These are phyloP conservation scores for Cucumis hystrix DNA, from an alignment of 306 rosid species.

Conservation along the genomic window DNA sequence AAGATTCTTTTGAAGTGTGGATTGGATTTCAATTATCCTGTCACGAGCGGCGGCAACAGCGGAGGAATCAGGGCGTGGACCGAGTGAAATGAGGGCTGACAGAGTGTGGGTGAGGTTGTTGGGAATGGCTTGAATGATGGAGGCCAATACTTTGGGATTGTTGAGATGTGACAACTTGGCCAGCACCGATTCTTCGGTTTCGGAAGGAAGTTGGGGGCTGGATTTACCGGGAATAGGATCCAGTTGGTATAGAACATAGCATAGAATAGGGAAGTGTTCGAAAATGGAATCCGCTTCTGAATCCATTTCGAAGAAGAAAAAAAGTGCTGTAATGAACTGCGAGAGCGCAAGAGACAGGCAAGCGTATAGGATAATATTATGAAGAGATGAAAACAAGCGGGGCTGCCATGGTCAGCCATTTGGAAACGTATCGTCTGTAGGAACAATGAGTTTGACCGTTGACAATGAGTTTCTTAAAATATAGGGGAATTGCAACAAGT, in stretches of 20 bases:
- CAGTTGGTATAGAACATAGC: conserved; percentile 48
- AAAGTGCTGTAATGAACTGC: neutral
- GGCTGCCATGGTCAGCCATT: no score
- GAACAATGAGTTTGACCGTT: no score
- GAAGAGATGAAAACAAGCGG: no score
- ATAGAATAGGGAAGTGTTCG: conserved; percentile 46
- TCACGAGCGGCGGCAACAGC: conserved; percentile 42
- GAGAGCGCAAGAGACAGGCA: neutral
- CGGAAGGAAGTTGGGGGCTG: neutral
- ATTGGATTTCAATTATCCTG: conserved; percentile 34
- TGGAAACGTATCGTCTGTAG: no score
- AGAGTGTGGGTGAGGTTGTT: conserved; percentile 70
- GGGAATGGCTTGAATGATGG: conserved; percentile 57
- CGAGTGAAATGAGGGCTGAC: conserved; percentile 43
- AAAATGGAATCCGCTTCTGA: conserved; percentile 54
- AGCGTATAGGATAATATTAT: no score
- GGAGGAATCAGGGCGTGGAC: conserved; percentile 67
- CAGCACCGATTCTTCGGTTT: conserved; percentile 26
- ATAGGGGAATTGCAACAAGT: no score
- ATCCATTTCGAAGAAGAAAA: neutral
- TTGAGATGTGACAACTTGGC: neutral
- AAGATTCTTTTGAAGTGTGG: conserved; percentile 31
- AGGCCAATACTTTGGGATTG: conserved; percentile 23
- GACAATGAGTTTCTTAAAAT: no score
- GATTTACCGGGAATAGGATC: conserved; percentile 10